A percentile compares a stretch with the other conserved stretches of the same genome.
These are phyloP conservation scores for Ormosia semicastrata DNA, from an alignment of 306 rosid genomes.

Conservation along the genomic window DNA sequence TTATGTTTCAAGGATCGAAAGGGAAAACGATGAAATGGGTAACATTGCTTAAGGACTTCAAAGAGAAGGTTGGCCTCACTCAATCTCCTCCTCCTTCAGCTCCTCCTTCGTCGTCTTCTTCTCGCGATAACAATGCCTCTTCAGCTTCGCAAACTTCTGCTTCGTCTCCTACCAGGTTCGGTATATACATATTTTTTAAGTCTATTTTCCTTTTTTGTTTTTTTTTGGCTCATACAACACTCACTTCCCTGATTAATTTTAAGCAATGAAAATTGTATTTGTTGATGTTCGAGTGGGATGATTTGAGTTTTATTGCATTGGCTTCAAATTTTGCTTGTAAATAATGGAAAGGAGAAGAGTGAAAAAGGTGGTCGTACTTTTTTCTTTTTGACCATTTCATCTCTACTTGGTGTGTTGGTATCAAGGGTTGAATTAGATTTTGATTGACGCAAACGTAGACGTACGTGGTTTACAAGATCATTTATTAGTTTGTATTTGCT, in stretches of 20 bases:
- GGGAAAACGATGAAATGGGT: conserved; percentile 97
- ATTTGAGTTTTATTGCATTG: conserved; percentile 37
- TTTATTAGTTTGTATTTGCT: conserved; percentile 16
- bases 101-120: conserved; percentile 40
- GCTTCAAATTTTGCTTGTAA: conserved; percentile 1
- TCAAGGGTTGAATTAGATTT: neutral
- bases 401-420: neutral
- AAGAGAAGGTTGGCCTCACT: conserved; percentile 97
- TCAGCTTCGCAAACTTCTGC: conserved; percentile 51
- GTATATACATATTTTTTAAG: neutral
- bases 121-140: conserved; percentile 53
- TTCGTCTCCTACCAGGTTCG: conserved; percentile 74
- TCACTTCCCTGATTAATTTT: conserved; percentile 13
- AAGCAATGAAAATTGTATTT: neutral
- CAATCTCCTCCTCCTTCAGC: conserved; percentile 55
- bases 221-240: neutral
- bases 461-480: neutral
- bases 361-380: conserved; percentile 21
- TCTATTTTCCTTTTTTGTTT: neutral
- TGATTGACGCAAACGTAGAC: neutral
- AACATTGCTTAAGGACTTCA: conserved; percentile 95
- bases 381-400: neutral
- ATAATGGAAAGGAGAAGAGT: neutral
- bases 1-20: conserved; percentile 55
- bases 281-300: conserved; percentile 7